Conservation (phyloP, 768 basidiomycete genomes). For the Tricholomella constricta region DNA sequence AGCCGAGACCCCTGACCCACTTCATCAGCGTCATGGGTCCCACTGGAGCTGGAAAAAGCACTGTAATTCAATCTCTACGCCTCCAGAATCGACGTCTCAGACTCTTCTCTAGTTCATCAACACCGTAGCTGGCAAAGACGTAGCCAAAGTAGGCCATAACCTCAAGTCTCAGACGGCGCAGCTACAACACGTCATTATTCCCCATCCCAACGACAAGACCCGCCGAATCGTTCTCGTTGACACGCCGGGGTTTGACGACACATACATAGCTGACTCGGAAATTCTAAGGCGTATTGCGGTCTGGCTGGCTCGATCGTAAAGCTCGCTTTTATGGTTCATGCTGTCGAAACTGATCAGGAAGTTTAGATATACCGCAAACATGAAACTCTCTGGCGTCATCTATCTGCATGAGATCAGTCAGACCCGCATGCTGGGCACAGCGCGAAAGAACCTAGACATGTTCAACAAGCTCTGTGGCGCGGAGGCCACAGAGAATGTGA, state of each 20-base stretch:
- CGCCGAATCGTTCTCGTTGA: conserved; percentile 14
- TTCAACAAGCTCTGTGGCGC: conserved; percentile 18
- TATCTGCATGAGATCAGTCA: conserved; percentile 21
- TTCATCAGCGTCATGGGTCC: conserved; percentile 4
- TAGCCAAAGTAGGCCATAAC: conserved; percentile 8
- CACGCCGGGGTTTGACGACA: conserved; percentile 17
- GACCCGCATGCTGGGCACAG: conserved; percentile 22
- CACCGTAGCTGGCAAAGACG: background rate
- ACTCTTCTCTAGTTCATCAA: conserved; percentile 14
- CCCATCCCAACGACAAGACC: conserved; percentile 9
- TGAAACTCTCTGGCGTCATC: conserved; percentile 16
- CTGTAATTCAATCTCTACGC: background rate
- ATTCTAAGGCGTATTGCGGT: conserved; percentile 12
- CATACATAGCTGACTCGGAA: conserved; percentile 11
- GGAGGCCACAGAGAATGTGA: conserved; percentile 16
- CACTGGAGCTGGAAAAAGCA: conserved; percentile 10
- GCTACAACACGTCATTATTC: conserved; percentile 10
- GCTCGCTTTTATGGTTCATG: too few relatives aligned
- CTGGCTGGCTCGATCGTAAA: conserved; percentile 17
- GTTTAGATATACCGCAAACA: conserved; percentile 14
- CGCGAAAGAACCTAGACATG: conserved; percentile 20
- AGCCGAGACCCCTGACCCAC: background rate
- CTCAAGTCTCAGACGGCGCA: conserved; percentile 15
- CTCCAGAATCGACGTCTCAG: background rate
- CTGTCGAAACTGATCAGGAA: background rate